Evolutionary conservation across 495 filamentous ascomycete species (phyloP).

Genomic region (Recurvomyces mirabilis): DNA sequence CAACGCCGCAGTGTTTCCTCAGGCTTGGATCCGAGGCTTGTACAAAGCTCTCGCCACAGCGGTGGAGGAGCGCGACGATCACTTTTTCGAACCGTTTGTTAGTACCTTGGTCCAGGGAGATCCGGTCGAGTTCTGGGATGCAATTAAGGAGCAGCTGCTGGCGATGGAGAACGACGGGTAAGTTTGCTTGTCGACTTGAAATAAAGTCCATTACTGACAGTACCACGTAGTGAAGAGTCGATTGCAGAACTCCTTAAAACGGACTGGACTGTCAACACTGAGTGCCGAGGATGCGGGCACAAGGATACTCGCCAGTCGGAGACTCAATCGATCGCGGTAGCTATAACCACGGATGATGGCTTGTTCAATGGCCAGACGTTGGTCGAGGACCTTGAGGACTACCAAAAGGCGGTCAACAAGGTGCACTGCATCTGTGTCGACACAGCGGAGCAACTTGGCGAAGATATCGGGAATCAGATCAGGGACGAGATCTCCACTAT

Average conservation of each 20-base stretch:
- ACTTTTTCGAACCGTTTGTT: neutral
- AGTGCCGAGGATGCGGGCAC: too few species aligned
- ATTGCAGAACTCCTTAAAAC: too few species aligned
- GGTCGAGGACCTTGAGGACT: neutral
- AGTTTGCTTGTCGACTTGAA: too few species aligned
- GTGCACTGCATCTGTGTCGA: neutral
- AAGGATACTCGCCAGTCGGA: too few species aligned
- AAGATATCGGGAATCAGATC: too few species aligned
- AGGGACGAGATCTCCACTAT: too few species aligned
- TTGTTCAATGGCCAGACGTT: neutral
- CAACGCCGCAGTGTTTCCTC: neutral
- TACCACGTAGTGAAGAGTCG: too few species aligned
- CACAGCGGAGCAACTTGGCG: too few species aligned
- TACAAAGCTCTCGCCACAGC: neutral
- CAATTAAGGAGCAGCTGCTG: neutral
- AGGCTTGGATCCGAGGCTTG: neutral
- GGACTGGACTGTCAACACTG: too few species aligned
- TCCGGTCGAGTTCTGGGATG: slow-evolving; percentile 2
- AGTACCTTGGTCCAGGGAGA: slow-evolving; percentile 3
- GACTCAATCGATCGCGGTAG: neutral
- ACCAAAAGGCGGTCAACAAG: neutral
- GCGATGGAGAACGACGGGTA: too few species aligned
- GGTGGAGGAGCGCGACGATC: neutral
- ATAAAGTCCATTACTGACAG: too few species aligned
- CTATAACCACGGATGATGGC: neutral